phyloP scores from a whole-genome alignment of 495 filamentous ascomycete genomes.

The Podospora fimiseda region DNA sequence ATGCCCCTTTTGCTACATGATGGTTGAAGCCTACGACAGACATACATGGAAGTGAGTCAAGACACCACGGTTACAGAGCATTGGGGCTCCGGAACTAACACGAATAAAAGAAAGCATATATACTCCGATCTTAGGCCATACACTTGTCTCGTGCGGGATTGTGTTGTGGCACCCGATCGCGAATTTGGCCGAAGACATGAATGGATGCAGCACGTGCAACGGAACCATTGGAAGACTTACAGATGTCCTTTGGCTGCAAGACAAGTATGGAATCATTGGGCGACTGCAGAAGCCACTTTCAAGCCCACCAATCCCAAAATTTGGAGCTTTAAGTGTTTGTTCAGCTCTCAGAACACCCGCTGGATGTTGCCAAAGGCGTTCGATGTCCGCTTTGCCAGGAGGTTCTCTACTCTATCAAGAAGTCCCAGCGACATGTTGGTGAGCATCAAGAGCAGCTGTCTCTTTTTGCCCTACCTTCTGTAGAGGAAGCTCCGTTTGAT shows the following conservation, averaged over 20 bases:
- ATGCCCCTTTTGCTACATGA: constrained; percentile 32
- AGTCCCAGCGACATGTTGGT: constrained; percentile 11
- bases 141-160: constrained; percentile 16
- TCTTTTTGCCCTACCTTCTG: constrained; percentile 6
- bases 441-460: constrained; percentile 8
- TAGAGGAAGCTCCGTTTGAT: not conserved
- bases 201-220: constrained; percentile 13
- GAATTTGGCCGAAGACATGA: constrained; percentile 9
- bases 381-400: constrained; percentile 6
- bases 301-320: not conserved
- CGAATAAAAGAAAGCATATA: constrained; percentile 24
- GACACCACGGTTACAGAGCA: no score
- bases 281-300: not conserved
- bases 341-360: not conserved
- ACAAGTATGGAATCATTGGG: not conserved
- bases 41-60: constrained; percentile 29
- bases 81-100: no score
- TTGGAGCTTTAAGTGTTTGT: not conserved
- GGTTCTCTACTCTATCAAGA: not conserved
- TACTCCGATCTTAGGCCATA: constrained; percentile 29
- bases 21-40: constrained; percentile 22
- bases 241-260: not conserved
- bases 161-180: constrained; percentile 3
- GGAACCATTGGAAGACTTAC: constrained; percentile 10
- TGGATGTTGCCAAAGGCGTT: not conserved